A percentile compares a stretch with the other conserved stretches of the same genome.
Conservation (phyloP, 108 stramenopile species). For the Chaetoceros tenuissimus region DNA sequence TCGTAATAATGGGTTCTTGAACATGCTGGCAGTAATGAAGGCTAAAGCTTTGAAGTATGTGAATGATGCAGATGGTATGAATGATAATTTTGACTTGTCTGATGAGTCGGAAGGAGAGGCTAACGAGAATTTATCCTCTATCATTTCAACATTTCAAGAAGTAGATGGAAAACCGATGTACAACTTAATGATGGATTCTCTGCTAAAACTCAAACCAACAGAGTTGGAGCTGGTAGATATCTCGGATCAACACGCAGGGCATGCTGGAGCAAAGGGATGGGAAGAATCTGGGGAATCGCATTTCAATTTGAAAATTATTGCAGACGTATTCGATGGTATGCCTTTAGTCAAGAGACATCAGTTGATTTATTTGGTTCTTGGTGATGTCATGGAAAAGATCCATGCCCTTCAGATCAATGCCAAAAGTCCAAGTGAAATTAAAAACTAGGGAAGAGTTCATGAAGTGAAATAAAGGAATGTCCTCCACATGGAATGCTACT, state of each 20-base stretch:
- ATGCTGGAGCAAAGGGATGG: constrained; percentile 57
- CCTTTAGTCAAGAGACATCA: constrained; percentile 86
- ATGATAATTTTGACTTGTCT: not conserved
- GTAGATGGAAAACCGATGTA: constrained; percentile 61
- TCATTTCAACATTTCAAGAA: constrained; percentile 15
- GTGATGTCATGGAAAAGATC: constrained; percentile 86
- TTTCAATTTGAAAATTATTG: constrained; percentile 76
- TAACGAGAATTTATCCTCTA: not conserved
- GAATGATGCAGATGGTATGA: constrained; percentile 11
- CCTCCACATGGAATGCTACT: no score
- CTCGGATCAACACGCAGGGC: constrained; percentile 72
- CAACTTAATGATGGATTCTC: constrained; percentile 58
- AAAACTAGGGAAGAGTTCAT: no score
- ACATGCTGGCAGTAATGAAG: constrained; percentile 93
- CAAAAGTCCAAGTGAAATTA: constrained; percentile 67
- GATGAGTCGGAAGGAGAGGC: constrained; percentile 6
- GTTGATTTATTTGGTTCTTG: constrained; percentile 84
- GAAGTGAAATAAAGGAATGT: no score
- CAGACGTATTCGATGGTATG: constrained; percentile 87
- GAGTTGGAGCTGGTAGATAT: constrained; percentile 56
- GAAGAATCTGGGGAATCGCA: constrained; percentile 73
- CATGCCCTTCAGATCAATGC: constrained; percentile 86
- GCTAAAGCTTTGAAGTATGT: constrained; percentile 45
- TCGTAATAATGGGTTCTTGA: constrained; percentile 97
- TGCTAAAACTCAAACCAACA: constrained; percentile 64